Conservation (phyloP, 139 green algal species). For the Coccomyxa sp. region DNA sequence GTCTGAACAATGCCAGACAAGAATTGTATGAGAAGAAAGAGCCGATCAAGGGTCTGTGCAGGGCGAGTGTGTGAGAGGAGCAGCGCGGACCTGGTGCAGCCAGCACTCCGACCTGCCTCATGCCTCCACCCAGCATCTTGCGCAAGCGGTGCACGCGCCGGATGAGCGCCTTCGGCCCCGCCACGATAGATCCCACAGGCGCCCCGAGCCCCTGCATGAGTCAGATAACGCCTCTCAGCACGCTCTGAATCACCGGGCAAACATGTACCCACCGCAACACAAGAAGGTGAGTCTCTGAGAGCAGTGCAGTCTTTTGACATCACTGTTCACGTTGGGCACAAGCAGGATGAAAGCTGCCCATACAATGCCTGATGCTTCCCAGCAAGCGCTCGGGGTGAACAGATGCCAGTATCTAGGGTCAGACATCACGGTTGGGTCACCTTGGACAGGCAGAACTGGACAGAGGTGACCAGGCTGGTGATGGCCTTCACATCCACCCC, state of each 20-base stretch:
- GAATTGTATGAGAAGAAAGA: background rate
- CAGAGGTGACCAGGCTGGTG: slow-evolving; percentile 11
- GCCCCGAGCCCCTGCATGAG: slow-evolving; percentile 48
- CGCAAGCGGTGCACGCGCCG: slow-evolving; percentile 26
- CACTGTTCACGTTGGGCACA: background rate
- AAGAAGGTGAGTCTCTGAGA: background rate
- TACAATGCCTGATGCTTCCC: background rate
- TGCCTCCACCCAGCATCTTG: slow-evolving; percentile 70
- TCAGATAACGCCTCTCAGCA: too few species aligned
- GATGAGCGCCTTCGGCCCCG: slow-evolving; percentile 46
- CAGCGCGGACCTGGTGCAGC: slow-evolving; percentile 22
- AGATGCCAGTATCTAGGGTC: background rate
- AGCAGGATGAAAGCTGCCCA: background rate
- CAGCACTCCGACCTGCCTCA: slow-evolving; percentile 59
- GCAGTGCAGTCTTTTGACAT: background rate
- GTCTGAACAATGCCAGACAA: background rate
- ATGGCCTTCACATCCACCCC: slow-evolving; percentile 10
- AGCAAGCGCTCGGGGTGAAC: background rate
- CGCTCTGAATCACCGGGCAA: too few species aligned
- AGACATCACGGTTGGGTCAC: slow-evolving; percentile 1
- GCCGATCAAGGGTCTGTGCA: background rate
- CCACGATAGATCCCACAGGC: slow-evolving; percentile 58
- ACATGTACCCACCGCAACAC: too few species aligned
- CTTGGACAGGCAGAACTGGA: slow-evolving; percentile 69
- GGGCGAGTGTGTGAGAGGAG: background rate